Evolutionary conservation across 192 early-diverging fungal species (phyloP), one percentile per base, ranked within the genome.

Genomic region (Coemansia javaensis): DNA sequence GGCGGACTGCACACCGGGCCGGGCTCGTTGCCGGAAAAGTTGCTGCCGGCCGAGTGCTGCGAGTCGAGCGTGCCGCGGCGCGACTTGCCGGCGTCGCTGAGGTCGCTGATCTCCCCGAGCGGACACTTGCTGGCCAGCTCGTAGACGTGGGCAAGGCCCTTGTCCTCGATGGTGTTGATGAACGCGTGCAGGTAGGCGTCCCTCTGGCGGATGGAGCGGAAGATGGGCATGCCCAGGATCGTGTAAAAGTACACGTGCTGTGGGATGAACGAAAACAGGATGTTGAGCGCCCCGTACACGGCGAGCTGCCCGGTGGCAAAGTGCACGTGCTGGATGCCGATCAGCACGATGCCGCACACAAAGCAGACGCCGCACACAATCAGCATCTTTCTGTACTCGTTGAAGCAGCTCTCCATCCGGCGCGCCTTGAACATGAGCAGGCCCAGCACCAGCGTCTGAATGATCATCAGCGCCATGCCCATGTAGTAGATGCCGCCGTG

Each of bases 241-340:
- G 57, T 23, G 46, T 44, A 65, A 47, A 73, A 73, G 37, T 61
- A 65, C 7, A 56, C 62, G 23, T 73, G 62, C 50, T 61, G 58
- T 3, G 58, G 58, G 22, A 73, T 40, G 18, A 64, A 59, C 17
- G 52, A 21, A 15, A 59, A 47, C 7, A 57, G 21, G 5, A 65
- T 55, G 12, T 60, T 61, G 11, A 61, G 30, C 8, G 59, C 44
- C 7, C 58, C 62, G 0, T 42, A 11, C 7, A 37, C 30, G 13
- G 42, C 51, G 14, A 50, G 41, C 21, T 56, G 46, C 49, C 53
- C 54, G 10, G 40, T 24, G 9, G 36, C 20, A 41, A 56, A 50
- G 8, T 45, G 39, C 15, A 65, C 57, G 40, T 52, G 53, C 7
- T 56, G 48, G 5, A 71, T 24, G 3, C 37, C 67, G 11, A 73